Percentiles rank a stretch among this genome's conserved stretches.
Conservation (phyloP, 257 asterid genomes). For the Nyctanthes arbortristis region DNA sequence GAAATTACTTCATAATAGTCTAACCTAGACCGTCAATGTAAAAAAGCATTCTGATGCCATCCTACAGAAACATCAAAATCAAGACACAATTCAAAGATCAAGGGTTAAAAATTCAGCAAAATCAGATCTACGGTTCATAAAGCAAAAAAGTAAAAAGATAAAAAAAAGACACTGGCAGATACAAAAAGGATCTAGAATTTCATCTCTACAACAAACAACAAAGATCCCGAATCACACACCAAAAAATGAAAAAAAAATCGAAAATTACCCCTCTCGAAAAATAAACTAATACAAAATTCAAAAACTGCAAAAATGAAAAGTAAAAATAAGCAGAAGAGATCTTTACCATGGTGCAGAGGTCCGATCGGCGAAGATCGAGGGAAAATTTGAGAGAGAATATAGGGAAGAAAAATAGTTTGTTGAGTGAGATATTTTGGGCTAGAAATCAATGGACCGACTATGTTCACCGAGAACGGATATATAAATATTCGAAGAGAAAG, state of each 20-base stretch:
- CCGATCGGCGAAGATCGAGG: slow-evolving; percentile 28
- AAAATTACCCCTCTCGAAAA: background rate
- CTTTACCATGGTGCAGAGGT: slow-evolving; percentile 26
- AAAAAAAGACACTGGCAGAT: background rate
- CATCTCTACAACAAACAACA: background rate
- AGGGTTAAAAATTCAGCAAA: background rate
- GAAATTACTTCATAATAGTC: background rate
- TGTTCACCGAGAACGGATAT: background rate
- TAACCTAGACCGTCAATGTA: background rate
- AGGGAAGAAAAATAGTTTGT: background rate
- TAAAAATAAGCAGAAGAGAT: background rate
- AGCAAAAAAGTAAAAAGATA: background rate
- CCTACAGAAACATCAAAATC: background rate
- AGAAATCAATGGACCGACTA: background rate
- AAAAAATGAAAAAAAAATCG: background rate
- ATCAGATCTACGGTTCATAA: slow-evolving; percentile 26
- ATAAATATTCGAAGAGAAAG: background rate
- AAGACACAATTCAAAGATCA: slow-evolving; percentile 14
- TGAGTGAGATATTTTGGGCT: background rate
- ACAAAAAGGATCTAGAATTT: background rate
- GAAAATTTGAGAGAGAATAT: slow-evolving; percentile 11
- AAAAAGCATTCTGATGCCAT: background rate
- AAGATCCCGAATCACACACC: slow-evolving; percentile 17
- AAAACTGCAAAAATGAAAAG: background rate
- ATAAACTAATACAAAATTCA: background rate